These are phyloP conservation scores for Nakazawaea ernobii DNA, from an alignment of 805 yeast species.

Conservation along the genomic window DNA sequence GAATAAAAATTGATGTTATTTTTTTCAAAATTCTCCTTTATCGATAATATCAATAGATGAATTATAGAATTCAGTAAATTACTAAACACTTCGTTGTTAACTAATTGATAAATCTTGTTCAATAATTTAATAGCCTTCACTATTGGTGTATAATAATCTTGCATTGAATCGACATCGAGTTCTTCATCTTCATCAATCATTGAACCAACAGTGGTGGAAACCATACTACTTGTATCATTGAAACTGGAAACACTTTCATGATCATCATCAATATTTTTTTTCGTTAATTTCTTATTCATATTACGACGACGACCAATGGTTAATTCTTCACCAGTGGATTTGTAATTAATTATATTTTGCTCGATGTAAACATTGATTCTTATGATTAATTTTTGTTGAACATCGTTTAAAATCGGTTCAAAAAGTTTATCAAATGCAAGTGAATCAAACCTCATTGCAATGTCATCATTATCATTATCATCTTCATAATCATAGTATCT, in stretches of 20 bases:
- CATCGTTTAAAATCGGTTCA: conserved; percentile 66
- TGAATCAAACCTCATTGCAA: conserved; percentile 13
- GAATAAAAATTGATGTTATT: conserved; percentile 37
- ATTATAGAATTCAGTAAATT: conserved; percentile 85
- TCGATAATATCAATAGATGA: conserved; percentile 64
- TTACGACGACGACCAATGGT: conserved; percentile 43
- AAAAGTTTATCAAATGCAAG: conserved; percentile 56
- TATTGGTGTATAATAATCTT: conserved; percentile 57
- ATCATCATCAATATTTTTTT: conserved; percentile 2
- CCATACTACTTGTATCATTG: conserved; percentile 3
- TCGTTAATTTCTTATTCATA: too few species aligned
- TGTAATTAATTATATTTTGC: conserved; percentile 58
- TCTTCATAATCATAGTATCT: conserved; percentile 64
- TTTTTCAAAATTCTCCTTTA: conserved; percentile 45
- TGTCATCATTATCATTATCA: conserved; percentile 26
- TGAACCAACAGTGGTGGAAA: conserved; percentile 9
- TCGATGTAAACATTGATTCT: conserved; percentile 72
- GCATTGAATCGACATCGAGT: conserved; percentile 19
- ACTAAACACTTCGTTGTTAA: conserved; percentile 75
- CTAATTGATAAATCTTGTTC: conserved; percentile 73
- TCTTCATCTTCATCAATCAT: conserved; percentile 15
- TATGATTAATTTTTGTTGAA: conserved; percentile 76
- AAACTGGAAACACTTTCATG: background rate
- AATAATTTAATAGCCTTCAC: conserved; percentile 62
- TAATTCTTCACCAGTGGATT: conserved; percentile 64